phyloP scores from a whole-genome alignment of 2,329 filamentous ascomycete genomes.

The Xenoacremonium recifei region DNA sequence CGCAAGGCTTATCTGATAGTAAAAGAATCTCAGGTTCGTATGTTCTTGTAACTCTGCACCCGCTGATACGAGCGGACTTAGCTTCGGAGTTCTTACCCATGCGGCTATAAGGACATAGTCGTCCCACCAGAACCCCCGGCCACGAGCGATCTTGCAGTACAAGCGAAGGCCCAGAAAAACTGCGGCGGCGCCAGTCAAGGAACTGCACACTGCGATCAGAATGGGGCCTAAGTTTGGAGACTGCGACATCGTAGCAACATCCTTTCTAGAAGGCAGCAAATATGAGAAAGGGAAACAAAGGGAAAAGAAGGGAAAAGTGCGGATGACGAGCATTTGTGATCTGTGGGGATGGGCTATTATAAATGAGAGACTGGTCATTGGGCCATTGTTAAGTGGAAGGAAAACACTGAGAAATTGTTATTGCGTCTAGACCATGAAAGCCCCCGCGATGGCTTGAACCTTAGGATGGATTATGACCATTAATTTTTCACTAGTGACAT shows the following conservation, averaged over 20 bases:
- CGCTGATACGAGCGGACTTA: neutral
- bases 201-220: neutral
- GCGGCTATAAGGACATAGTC: conserved; percentile 1
- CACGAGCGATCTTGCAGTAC: conserved; percentile 1
- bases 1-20: neutral
- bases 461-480: too few relatives aligned
- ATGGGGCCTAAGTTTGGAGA: neutral
- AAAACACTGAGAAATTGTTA: too few relatives aligned
- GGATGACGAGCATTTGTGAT: too few relatives aligned
- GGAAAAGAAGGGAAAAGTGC: too few relatives aligned
- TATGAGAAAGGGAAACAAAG: too few relatives aligned
- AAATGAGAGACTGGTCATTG: too few relatives aligned
- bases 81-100: neutral
- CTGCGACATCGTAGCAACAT: neutral
- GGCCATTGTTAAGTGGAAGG: too few relatives aligned
- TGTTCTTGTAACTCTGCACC: neutral
- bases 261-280: too few relatives aligned
- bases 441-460: too few relatives aligned
- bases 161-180: neutral
- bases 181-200: neutral
- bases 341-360: too few relatives aligned
- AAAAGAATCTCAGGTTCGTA: neutral
- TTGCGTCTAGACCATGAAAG: too few relatives aligned
- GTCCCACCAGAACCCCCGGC: conserved; percentile 1
- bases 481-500: too few relatives aligned